Conservation (phyloP, 306 rosid species). For the Rubus parviflorus region DNA sequence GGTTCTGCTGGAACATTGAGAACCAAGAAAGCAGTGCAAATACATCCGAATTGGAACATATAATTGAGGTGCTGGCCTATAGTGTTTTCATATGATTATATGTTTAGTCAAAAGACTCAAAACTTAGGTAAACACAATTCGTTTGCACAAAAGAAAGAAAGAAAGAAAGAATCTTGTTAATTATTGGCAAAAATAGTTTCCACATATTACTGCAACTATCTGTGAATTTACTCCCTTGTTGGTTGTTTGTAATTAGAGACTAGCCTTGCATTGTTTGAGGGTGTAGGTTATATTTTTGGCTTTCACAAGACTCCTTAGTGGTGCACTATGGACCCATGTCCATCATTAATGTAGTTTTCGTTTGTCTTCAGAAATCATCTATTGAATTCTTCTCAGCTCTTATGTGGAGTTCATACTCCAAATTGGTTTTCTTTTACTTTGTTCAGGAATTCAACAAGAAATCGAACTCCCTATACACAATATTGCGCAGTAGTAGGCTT, state of each 20-base stretch:
- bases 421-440: conserved; percentile 8
- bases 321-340: not conserved
- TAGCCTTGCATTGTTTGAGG: not conserved
- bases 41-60: conserved; percentile 79
- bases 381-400: not conserved
- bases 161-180: not conserved
- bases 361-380: not conserved
- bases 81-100: not conserved
- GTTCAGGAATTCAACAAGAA: conserved; percentile 93
- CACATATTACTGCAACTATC: not conserved
- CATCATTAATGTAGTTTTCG: not conserved
- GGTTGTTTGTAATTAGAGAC: not conserved
- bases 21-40: conserved; percentile 75
- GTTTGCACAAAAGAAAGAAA: not conserved
- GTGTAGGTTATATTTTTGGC: not conserved
- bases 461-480: conserved; percentile 93
- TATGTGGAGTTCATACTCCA: not conserved
- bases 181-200: not conserved
- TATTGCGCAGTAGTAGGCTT: conserved; percentile 94
- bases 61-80: conserved; percentile 68
- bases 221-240: not conserved
- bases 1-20: conserved; percentile 88
- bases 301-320: not conserved
- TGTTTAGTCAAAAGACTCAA: not conserved
- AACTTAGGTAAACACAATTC: not conserved